phyloP scores from a whole-genome alignment of 805 yeast species.

The Ogataea paradorogensis region DNA sequence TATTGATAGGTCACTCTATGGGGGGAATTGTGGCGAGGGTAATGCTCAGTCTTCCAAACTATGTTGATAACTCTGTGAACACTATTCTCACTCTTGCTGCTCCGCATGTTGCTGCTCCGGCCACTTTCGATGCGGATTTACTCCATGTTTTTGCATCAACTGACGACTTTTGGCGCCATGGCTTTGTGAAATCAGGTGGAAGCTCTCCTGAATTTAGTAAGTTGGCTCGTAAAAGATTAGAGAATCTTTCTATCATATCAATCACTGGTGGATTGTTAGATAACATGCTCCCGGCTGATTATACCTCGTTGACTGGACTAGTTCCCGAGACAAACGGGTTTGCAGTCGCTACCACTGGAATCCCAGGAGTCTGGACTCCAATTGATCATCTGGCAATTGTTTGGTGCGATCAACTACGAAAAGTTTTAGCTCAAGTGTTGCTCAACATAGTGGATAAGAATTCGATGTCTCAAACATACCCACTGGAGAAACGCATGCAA shows the following conservation, averaged over 20 bases:
- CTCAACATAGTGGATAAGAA: slow-evolving; percentile 55
- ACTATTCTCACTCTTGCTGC: slow-evolving; percentile 84
- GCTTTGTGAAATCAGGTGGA: slow-evolving; percentile 36
- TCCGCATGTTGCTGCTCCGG: slow-evolving; percentile 91
- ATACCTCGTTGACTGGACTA: slow-evolving; percentile 68
- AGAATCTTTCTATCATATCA: slow-evolving; percentile 69
- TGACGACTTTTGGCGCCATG: slow-evolving; percentile 77
- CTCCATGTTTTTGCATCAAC: slow-evolving; percentile 68
- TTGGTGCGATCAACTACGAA: slow-evolving; percentile 90
- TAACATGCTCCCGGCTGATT: slow-evolving; percentile 83
- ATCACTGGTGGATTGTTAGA: slow-evolving; percentile 88
- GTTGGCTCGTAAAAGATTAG: slow-evolving; percentile 46
- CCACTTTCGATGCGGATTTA: slow-evolving; percentile 89
- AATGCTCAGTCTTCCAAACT: slow-evolving; percentile 77
- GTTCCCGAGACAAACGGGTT: slow-evolving; percentile 77
- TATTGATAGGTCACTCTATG: slow-evolving; percentile 91
- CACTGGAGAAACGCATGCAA: slow-evolving; percentile 55
- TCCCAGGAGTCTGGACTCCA: slow-evolving; percentile 91
- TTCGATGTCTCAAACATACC: slow-evolving; percentile 47
- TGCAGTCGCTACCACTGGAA: slow-evolving; percentile 78
- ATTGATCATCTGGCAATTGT: slow-evolving; percentile 93
- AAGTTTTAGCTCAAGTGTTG: slow-evolving; percentile 55
- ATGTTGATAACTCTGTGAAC: slow-evolving; percentile 66
- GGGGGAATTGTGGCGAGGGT: slow-evolving; percentile 94
- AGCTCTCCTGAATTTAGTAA: slow-evolving; percentile 13